Base-by-base conservation (phyloP, 106 monocot species). In the Gastrodia elata region DNA sequence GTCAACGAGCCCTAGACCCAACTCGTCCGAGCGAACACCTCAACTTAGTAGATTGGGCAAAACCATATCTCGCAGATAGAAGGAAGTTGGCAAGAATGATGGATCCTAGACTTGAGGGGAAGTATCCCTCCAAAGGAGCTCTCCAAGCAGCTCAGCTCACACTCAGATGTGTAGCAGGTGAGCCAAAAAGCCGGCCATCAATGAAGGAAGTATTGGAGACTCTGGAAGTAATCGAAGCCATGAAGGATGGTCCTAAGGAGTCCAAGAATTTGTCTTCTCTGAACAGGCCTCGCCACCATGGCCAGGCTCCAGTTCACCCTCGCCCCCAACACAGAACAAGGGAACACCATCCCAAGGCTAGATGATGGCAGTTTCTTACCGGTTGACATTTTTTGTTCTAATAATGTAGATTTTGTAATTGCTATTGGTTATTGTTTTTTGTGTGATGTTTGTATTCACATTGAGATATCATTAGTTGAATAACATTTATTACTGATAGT, bases 131-230 rank as follows among this genome's bases (percentile, higher is more conserved):
- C 11, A 75, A 68, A 64, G 75, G 67, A 33, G 75, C 75, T 42
- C 36, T 75, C 15, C 75, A 36, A 35, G 67, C 46, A 34, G 65
- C 75, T 3, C 67, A 67, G 20, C 75, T 75, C 20, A 37, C 44
- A 11, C 67, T 75, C 38, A 68, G 33, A 46, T 75, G 75, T 40
- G 33, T 75, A 5, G 38, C 43, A 10, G 5, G n/a, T 5, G 67
- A 75, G 43, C 65, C 35, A 5, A 75, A 48, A 35, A 40, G 7
- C 13, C 38, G 75, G 36, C 75, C 75, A 10, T 67, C 75, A 2
- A 75, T 75, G 75, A 44, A 48, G 15, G 75, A 75, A 75, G 67
- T 75, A 1, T 41, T 75, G 67, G 46, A 44, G n/a, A 48, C 67
- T 75, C 36, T 75, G 3, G 75, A 75, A 20, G 34, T 46, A 8